These are phyloP conservation scores for Ophiostoma piceae DNA, from an alignment of 2,329 filamentous ascomycete genomes.

Conservation along the genomic window DNA sequence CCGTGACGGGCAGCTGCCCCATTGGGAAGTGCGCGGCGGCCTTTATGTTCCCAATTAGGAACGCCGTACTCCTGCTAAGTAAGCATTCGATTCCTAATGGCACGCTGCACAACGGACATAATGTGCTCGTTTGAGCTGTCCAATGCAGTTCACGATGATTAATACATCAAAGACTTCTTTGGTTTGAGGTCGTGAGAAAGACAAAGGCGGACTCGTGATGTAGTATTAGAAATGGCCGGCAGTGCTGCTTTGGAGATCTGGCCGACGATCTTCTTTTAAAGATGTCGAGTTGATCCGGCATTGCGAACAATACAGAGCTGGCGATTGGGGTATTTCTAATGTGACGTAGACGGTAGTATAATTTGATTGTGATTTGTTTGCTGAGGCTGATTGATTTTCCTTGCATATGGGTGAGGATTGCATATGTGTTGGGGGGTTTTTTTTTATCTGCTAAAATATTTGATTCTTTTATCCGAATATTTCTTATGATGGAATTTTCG, in stretches of 20 bases:
- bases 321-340: no score
- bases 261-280: background rate
- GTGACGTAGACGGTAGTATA: no score
- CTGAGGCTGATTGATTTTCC: no score
- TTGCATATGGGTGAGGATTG: no score
- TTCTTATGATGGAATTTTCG: no score
- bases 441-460: no score
- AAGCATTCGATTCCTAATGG: background rate
- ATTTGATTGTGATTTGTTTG: no score
- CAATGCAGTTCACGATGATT: background rate
- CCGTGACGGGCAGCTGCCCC: constrained; percentile 9
- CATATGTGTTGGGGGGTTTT: no score
- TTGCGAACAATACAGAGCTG: background rate
- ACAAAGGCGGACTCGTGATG: background rate
- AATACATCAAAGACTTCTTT: background rate
- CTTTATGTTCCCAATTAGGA: constrained; percentile 21
- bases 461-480: no score
- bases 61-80: background rate
- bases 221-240: background rate
- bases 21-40: constrained; percentile 15
- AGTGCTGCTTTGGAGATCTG: background rate
- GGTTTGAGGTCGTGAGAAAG: background rate
- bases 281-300: background rate
- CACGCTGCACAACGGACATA: constrained; percentile 14
- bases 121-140: background rate